A percentile compares a stretch with the other conserved stretches of the same genome.
Evolutionary conservation across 371 early-diverging fungal genomes (phyloP).

Genomic region (Lichtheimia hyalospora): DNA sequence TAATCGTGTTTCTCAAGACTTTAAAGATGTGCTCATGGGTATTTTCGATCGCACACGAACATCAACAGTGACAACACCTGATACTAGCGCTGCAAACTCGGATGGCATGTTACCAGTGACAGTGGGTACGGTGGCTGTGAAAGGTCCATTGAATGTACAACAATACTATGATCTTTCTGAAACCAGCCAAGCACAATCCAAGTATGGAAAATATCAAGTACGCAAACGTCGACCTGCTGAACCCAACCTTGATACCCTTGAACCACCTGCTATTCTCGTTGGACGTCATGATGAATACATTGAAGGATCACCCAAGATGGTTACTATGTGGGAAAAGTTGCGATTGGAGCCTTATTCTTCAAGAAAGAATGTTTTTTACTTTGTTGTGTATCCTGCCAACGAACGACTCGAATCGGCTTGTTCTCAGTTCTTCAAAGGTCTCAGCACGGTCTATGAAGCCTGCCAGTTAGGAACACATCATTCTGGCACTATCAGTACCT

Average conservation of each 20-base stretch:
- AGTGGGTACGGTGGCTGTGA: slow-evolving; percentile 40
- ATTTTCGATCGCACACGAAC: slow-evolving; percentile 37
- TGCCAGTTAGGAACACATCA: slow-evolving; percentile 56
- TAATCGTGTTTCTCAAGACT: slow-evolving; percentile 31
- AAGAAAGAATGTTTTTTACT: slow-evolving; percentile 56
- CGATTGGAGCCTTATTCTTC: slow-evolving; percentile 58
- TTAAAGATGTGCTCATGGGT: slow-evolving; percentile 41
- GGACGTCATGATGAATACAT: slow-evolving; percentile 54
- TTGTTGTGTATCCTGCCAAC: slow-evolving; percentile 56
- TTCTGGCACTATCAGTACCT: slow-evolving; percentile 42
- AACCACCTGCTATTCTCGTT: slow-evolving; percentile 56
- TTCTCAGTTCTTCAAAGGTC: slow-evolving; percentile 51
- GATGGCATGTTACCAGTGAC: slow-evolving; percentile 29
- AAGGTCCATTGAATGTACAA: slow-evolving; percentile 49
- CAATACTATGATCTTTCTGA: slow-evolving; percentile 54
- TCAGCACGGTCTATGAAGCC: slow-evolving; percentile 55
- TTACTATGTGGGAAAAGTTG: slow-evolving; percentile 65
- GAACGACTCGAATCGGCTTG: slow-evolving; percentile 42
- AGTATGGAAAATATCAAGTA: slow-evolving; percentile 67
- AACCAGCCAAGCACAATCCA: slow-evolving; percentile 56
- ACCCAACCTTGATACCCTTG: slow-evolving; percentile 49
- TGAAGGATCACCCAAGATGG: slow-evolving; percentile 54
- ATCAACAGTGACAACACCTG: slow-evolving; percentile 1
- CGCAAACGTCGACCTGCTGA: slow-evolving; percentile 61
- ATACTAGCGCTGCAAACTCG: slow-evolving; percentile 11